A percentile compares a stretch with the other conserved stretches of the same genome.
phyloP scores from a whole-genome alignment of 805 yeast species.

The Spathaspora boniae region DNA sequence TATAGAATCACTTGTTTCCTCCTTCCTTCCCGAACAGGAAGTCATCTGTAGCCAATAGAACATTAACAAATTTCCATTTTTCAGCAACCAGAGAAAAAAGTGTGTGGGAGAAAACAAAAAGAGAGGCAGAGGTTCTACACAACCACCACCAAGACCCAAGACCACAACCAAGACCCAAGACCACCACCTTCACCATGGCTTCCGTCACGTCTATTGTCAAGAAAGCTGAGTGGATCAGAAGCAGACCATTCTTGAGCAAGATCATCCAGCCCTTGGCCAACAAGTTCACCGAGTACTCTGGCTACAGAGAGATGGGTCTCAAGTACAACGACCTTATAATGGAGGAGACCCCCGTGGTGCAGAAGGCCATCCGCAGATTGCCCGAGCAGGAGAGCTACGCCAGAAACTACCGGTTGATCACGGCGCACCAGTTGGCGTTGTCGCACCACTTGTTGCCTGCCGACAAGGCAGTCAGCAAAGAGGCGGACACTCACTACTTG shows the following conservation, averaged over 20 bases:
- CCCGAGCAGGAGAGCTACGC: slow-evolving; percentile 83
- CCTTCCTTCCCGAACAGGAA: slow-evolving; percentile 21
- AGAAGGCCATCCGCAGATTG: slow-evolving; percentile 84
- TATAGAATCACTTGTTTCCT: background rate
- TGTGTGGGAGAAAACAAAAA: slow-evolving; percentile 2
- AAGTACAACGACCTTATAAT: slow-evolving; percentile 73
- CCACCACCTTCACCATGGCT: slow-evolving; percentile 37
- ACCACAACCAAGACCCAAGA: background rate
- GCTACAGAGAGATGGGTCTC: slow-evolving; percentile 94
- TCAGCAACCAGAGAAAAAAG: background rate
- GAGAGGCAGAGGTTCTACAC: slow-evolving; percentile 1
- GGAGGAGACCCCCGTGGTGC: slow-evolving; percentile 85
- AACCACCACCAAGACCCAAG: slow-evolving; percentile 1
- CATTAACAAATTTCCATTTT: slow-evolving; percentile 13
- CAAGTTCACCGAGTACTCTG: slow-evolving; percentile 68
- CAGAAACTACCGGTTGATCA: slow-evolving; percentile 86
- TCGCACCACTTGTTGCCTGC: slow-evolving; percentile 83
- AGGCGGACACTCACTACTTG: slow-evolving; percentile 79
- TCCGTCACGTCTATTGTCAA: slow-evolving; percentile 68
- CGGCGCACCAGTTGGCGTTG: slow-evolving; percentile 86
- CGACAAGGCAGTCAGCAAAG: slow-evolving; percentile 70
- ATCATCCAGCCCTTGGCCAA: slow-evolving; percentile 78
- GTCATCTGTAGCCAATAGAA: slow-evolving; percentile 25
- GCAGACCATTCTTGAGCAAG: slow-evolving; percentile 73
- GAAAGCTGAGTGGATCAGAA: slow-evolving; percentile 73